Percentiles rank a stretch among this genome's conserved stretches.
Evolutionary conservation across 192 early-diverging fungal species (phyloP).

Genomic region (Entomortierella lignicola): DNA sequence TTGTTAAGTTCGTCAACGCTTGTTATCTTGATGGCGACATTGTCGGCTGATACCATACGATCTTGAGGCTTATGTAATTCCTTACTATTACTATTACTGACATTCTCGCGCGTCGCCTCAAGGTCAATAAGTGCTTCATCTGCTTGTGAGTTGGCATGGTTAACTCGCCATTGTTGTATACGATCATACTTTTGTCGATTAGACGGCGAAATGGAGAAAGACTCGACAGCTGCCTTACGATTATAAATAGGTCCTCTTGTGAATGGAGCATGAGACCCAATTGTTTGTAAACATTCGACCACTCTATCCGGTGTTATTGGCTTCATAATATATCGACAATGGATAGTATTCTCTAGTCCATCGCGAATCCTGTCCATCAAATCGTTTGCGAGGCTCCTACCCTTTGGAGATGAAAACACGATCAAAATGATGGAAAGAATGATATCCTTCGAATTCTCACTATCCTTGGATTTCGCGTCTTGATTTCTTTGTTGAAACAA

Average conservation of each 20-base stretch:
- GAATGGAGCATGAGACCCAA: constrained; percentile 18
- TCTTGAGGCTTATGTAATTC: too few relatives aligned
- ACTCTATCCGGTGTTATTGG: constrained; percentile 50
- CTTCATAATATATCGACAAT: constrained; percentile 40
- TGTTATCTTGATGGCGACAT: constrained; percentile 2
- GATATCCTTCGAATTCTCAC: constrained; percentile 19
- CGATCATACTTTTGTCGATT: background rate
- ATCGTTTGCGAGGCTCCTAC: constrained; percentile 49
- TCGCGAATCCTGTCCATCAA: constrained; percentile 33
- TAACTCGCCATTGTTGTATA: background rate
- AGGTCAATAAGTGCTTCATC: too few relatives aligned
- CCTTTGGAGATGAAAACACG: constrained; percentile 46
- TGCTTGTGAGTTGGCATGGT: background rate
- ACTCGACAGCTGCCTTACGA: background rate
- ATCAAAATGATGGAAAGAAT: constrained; percentile 47
- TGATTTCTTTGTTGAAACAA: constrained; percentile 28
- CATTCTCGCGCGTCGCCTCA: too few relatives aligned
- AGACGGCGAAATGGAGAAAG: too few relatives aligned
- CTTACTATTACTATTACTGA: too few relatives aligned
- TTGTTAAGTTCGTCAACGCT: constrained; percentile 33
- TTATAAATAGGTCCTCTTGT: background rate
- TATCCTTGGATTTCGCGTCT: constrained; percentile 2
- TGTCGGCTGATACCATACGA: constrained; percentile 21
- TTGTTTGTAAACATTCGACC: constrained; percentile 43
- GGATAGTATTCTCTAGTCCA: constrained; percentile 34